Base-by-base conservation (phyloP, 2,329 filamentous ascomycete genomes). In the Ramichloridium luteum region DNA sequence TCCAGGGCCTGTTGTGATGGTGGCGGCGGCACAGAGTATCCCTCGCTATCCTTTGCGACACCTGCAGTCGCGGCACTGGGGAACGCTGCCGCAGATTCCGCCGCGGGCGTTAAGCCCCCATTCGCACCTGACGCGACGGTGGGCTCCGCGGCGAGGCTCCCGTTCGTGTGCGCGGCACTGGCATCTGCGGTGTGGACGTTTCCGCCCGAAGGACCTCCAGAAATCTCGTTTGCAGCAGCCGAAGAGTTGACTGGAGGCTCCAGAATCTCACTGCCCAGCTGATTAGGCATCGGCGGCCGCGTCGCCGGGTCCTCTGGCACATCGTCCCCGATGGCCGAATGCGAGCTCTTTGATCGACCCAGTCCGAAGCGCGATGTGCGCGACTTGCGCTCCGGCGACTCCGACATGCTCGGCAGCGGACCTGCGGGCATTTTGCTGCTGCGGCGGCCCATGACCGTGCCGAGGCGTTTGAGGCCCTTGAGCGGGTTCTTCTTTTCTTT, bases 11-110 rank as follows among this genome's bases (percentile, higher is more conserved):
- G n/a, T n/a, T n/a, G n/a, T n/a, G n/a, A n/a, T n/a, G n/a, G n/a
- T 64, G 71, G 62, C 0, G 73, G 66, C 0, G 78, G 80, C n/a
- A 88, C 70, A 3, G 70, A 78, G 50, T 77, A 90, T 5, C 82
- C 83, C 42, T 92, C 82, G 0, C 72, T 61, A 50, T 90, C 83
- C 50, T 74, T 81, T 13, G 51, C n/a, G n/a, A n/a, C n/a, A n/a
- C n/a, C n/a, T n/a, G n/a, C n/a, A 12, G 3, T 8, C 8, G 20
- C 8, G n/a, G n/a, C n/a, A 23, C 8, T 8, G 8, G 20, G 20
- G 8, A 8, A 8, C 20, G 20, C 20, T 8, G 8, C 20, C 8
- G 8, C n/a, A 23, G n/a, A 23, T n/a, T 23, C 20, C 20, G 8
- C 8, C 8, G 20, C 8, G 8, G 8, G 8, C 8, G 8, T 23